Evolutionary conservation across 371 early-diverging fungal genomes (phyloP), one percentile per base, ranked within the genome.

Genomic region (Vairimorpha ceranae): DNA sequence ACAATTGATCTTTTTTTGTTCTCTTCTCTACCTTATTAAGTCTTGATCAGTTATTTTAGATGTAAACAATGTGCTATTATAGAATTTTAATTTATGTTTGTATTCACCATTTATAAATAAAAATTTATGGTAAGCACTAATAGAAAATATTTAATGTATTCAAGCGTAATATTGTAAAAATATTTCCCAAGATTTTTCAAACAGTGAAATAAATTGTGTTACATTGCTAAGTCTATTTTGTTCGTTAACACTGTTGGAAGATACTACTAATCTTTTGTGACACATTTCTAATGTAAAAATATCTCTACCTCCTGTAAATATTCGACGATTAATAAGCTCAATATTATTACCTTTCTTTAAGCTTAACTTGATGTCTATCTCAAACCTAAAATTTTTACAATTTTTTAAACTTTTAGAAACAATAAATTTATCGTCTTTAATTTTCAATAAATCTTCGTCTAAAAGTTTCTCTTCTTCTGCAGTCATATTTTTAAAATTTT

Each of bases 141-240:
- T n/a, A n/a, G n/a, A n/a, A n/a, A n/a, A n/a, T n/a, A n/a, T n/a
- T n/a, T n/a, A n/a, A n/a, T n/a, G n/a, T n/a, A n/a, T n/a, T 41
- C 41, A 41, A 48, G 21, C 4, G n/a, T 48, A 54, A 54, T 54
- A 27, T 54, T 54, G 3, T 54, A 27, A 8, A 54, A 54, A 54
- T 15, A 25, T 54, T 12, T 29, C 56, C 56, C 56, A 54, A 7
- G 27, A 23, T 54, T 54, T 61, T n/a, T 61, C 61, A 61, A 61
- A 61, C 10, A 35, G 1, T 6, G 7, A 19, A 4, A 61, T 61
- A 36, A 23, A 61, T 25, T 35, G 7, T 32, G 4, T 61, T 7
- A 61, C 17, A 14, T 61, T 27, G 2, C 27, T 32, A 19, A 35
- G 8, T 7, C 21, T n/a, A 6, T 30, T 32, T 14, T 10, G 2